phyloP scores from a whole-genome alignment of 169 alveolate genomes.

The Eimeria acervulina region DNA sequence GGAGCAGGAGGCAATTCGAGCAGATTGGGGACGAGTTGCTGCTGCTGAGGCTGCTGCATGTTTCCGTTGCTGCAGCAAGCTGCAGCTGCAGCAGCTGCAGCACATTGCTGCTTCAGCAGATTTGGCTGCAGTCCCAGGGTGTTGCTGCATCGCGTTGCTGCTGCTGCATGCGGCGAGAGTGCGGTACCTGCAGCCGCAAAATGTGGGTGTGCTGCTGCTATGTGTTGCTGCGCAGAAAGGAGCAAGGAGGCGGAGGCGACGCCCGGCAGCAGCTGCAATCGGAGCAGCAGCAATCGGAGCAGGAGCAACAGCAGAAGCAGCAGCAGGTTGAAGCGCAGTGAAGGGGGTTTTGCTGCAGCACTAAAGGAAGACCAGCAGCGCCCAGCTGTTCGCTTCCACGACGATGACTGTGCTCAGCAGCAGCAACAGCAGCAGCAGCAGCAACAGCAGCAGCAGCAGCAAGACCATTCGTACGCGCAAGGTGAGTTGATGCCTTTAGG shows the following conservation, averaged over 20 bases:
- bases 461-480: background rate
- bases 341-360: background rate
- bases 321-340: background rate
- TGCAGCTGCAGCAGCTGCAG: too few relatives aligned
- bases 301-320: slow-evolving; percentile 42
- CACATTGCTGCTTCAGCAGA: too few relatives aligned
- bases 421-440: slow-evolving; percentile 34
- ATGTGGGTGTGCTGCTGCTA: too few relatives aligned
- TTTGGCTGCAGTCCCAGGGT: background rate
- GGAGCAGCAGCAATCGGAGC: background rate
- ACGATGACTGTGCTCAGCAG: background rate
- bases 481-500: background rate
- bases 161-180: too few relatives aligned
- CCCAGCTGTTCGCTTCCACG: slow-evolving; percentile 1
- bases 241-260: slow-evolving; percentile 6
- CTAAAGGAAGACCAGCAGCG: background rate
- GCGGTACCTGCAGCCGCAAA: too few relatives aligned
- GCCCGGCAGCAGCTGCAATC: slow-evolving; percentile 6
- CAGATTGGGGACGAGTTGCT: too few relatives aligned
- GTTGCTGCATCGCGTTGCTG: background rate
- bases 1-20: too few relatives aligned
- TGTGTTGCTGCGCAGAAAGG: slow-evolving; percentile 12
- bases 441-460: background rate
- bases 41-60: too few relatives aligned
- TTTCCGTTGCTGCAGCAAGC: too few relatives aligned